Percentiles rank a stretch among this genome's conserved stretches.
These are phyloP conservation scores for Starmerella gropengiesseri DNA, from an alignment of 805 yeast genomes.

Conservation along the genomic window DNA sequence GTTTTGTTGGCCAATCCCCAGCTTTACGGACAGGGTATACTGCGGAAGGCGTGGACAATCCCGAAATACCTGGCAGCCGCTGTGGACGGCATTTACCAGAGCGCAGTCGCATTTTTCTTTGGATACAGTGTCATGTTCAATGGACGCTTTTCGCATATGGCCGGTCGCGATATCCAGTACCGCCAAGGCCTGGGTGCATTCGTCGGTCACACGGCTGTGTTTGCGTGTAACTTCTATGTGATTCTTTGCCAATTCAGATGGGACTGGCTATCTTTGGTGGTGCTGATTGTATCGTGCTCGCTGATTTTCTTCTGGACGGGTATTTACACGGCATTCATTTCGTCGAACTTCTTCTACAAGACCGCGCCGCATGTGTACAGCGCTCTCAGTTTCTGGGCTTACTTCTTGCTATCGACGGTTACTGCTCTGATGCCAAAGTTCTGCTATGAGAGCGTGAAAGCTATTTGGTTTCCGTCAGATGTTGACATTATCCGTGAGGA, in stretches of 20 bases:
- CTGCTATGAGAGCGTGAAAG: slow-evolving; percentile 38
- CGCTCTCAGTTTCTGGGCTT: slow-evolving; percentile 53
- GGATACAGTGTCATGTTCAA: slow-evolving; percentile 46
- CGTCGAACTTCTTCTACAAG: slow-evolving; percentile 50
- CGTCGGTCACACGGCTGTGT: slow-evolving; percentile 49
- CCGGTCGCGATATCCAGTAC: slow-evolving; percentile 51
- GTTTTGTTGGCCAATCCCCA: slow-evolving; percentile 61
- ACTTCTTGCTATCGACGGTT: slow-evolving; percentile 44
- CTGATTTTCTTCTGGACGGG: slow-evolving; percentile 68
- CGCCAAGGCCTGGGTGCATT: slow-evolving; percentile 62
- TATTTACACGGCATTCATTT: slow-evolving; percentile 49
- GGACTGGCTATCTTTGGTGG: slow-evolving; percentile 58
- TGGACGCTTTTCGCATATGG: slow-evolving; percentile 34
- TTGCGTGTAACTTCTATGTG: slow-evolving; percentile 56
- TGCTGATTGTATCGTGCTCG: slow-evolving; percentile 44
- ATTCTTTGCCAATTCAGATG: slow-evolving; percentile 60
- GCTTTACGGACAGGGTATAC: slow-evolving; percentile 55
- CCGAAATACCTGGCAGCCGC: slow-evolving; percentile 50
- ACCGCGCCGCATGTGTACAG: slow-evolving; percentile 58
- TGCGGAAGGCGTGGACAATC: slow-evolving; percentile 53
- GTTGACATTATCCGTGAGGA: slow-evolving; percentile 59
- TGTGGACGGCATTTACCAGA: slow-evolving; percentile 62
- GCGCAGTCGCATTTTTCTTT: slow-evolving; percentile 56
- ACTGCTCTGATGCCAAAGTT: slow-evolving; percentile 53
- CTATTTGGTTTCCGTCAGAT: slow-evolving; percentile 51